phyloP scores from a whole-genome alignment of 352 stramenopile genomes.

The Globisporangium yorkense region DNA sequence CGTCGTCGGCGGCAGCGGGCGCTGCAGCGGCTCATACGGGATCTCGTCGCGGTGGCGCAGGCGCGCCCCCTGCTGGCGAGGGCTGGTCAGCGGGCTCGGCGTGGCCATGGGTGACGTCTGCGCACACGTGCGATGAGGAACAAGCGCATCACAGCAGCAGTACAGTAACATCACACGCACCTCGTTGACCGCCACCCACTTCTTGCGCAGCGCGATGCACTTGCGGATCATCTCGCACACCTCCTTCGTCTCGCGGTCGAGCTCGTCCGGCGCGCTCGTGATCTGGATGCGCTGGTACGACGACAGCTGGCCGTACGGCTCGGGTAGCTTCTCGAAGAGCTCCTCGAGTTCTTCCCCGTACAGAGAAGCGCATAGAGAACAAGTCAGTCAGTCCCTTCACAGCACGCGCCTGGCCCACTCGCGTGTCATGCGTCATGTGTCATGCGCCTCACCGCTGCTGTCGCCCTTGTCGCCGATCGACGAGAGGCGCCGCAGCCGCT shows the following conservation, averaged over 20 bases:
- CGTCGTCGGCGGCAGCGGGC: conserved; percentile 34
- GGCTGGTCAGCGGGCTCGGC: conserved; percentile 34
- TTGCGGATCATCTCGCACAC: conserved; percentile 79
- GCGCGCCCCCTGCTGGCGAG: conserved; percentile 25
- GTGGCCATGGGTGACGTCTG: conserved; percentile 13
- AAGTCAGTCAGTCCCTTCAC: neutral
- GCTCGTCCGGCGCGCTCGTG: conserved; percentile 49
- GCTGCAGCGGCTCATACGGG: conserved; percentile 54
- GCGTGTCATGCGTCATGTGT: neutral
- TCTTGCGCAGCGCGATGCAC: conserved; percentile 57
- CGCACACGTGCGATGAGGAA: neutral
- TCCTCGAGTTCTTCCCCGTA: conserved; percentile 23
- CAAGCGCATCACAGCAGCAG: too few species aligned
- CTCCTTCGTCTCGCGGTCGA: conserved; percentile 70
- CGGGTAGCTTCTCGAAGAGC: conserved; percentile 75
- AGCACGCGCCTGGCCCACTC: neutral
- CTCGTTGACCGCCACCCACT: conserved; percentile 64
- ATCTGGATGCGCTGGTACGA: conserved; percentile 81
- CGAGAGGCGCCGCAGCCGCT: conserved; percentile 55
- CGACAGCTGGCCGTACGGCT: conserved; percentile 65
- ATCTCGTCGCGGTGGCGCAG: conserved; percentile 73
- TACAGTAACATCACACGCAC: neutral
- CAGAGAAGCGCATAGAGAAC: neutral
- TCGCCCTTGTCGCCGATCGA: conserved; percentile 22
- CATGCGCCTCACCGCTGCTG: conserved; percentile 6